phyloP scores from a whole-genome alignment of 768 basidiomycete species.

The Trichaptum fuscoviolaceum region DNA sequence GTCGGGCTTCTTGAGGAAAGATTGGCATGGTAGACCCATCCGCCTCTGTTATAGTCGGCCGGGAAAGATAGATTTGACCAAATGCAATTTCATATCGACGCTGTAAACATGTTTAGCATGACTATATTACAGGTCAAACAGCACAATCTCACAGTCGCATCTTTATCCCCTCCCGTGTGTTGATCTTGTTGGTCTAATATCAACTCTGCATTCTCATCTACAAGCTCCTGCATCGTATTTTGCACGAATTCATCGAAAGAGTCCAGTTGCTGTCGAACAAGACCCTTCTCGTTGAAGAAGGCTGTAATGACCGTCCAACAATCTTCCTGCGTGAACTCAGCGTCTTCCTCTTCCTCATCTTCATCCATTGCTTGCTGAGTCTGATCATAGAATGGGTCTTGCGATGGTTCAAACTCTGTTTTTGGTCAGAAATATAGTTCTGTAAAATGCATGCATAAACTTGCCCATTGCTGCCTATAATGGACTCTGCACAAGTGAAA shows the following conservation, averaged over 20 bases:
- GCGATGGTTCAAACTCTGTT: neutral
- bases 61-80: conserved; percentile 94
- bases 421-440: neutral
- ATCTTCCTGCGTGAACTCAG: conserved; percentile 87
- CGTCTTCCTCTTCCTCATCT: conserved; percentile 45
- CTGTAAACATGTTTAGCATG: conserved; percentile 40
- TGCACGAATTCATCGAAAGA: conserved; percentile 99
- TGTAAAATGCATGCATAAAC: neutral
- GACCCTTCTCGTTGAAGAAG: conserved; percentile 96
- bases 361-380: conserved; percentile 27
- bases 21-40: conserved; percentile 92
- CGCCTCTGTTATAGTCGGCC: conserved; percentile 90
- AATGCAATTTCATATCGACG: conserved; percentile 97
- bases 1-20: conserved; percentile 93
- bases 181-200: conserved; percentile 96
- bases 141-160: conserved; percentile 24
- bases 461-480: neutral
- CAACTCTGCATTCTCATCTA: conserved; percentile 93
- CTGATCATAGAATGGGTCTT: neutral
- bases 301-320: conserved; percentile 95
- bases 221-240: conserved; percentile 98
- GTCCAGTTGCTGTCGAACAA: conserved; percentile 96
- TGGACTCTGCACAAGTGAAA: neutral
- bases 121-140: neutral
- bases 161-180: conserved; percentile 79